Percentiles rank a stretch among this genome's conserved stretches.
These are phyloP conservation scores for Ilex aquifolium DNA, from an alignment of 257 asterid genomes.

Conservation along the genomic window DNA sequence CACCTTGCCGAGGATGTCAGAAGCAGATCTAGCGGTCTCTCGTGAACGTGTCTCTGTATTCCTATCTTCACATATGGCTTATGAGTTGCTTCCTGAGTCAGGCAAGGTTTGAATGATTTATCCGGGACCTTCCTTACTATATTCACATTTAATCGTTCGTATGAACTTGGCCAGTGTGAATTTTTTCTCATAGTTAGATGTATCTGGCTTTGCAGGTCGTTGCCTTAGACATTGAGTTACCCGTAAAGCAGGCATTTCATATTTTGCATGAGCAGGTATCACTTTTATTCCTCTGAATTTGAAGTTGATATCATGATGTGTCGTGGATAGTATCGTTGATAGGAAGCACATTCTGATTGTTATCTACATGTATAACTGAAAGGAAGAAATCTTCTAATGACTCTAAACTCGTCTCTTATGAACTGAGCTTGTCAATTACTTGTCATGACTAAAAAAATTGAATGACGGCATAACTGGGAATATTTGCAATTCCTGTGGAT, in stretches of 20 bases:
- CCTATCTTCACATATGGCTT: constrained; percentile 71
- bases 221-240: constrained; percentile 83
- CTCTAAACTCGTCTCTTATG: too few relatives aligned
- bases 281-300: constrained; percentile 2
- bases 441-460: too few relatives aligned
- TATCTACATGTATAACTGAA: too few relatives aligned
- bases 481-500: too few relatives aligned
- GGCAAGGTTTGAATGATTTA: constrained; percentile 61
- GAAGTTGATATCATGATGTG: background rate
- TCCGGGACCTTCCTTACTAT: constrained; percentile 9
- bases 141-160: background rate
- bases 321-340: too few relatives aligned
- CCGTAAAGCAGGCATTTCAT: constrained; percentile 93
- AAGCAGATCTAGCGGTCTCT: constrained; percentile 65
- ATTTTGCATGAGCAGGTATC: constrained; percentile 93
- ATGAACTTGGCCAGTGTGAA: background rate
- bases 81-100: constrained; percentile 90
- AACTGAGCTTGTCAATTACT: too few relatives aligned
- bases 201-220: constrained; percentile 43
- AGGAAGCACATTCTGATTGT: too few relatives aligned
- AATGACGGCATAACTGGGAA: too few relatives aligned
- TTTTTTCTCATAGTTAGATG: background rate
- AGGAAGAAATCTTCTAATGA: too few relatives aligned
- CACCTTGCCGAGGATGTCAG: constrained; percentile 51
- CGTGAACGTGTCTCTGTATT: constrained; percentile 65